These are phyloP conservation scores for Trifolium fragiferum DNA, from an alignment of 306 rosid species.

Conservation along the genomic window DNA sequence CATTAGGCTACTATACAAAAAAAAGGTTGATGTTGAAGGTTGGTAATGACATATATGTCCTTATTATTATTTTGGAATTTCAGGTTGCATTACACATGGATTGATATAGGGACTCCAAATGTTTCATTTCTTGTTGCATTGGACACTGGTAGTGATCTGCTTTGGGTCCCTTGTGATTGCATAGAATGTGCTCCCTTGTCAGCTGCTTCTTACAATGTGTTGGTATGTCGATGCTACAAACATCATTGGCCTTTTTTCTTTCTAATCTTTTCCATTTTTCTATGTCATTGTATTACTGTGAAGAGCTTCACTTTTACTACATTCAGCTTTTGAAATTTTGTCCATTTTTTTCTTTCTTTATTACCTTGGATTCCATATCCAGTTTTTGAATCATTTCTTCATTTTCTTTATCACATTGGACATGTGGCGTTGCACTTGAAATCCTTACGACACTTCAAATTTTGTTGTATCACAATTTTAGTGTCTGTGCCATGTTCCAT, in stretches of 20 bases:
- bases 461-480: too few relatives aligned
- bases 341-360: slow-evolving; percentile 14
- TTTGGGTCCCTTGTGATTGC: slow-evolving; percentile 96
- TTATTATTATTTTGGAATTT: slow-evolving; percentile 27
- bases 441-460: too few relatives aligned
- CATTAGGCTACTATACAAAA: too few relatives aligned
- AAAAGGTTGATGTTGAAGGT: neutral
- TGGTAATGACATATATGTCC: slow-evolving; percentile 10
- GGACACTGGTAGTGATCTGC: slow-evolving; percentile 86
- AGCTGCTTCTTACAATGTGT: slow-evolving; percentile 56
- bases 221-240: slow-evolving; percentile 59
- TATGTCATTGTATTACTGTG: slow-evolving; percentile 3
- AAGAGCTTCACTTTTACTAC: slow-evolving; percentile 7
- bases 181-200: slow-evolving; percentile 84
- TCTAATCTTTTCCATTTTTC: slow-evolving; percentile 11
- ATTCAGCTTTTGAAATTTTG: slow-evolving; percentile 5
- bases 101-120: slow-evolving; percentile 86
- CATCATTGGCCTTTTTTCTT: slow-evolving; percentile 3
- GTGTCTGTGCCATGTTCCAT: too few relatives aligned
- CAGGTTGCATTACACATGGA: slow-evolving; percentile 94
- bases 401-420: too few relatives aligned
- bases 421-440: neutral
- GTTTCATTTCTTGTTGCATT: slow-evolving; percentile 91
- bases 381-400: neutral
- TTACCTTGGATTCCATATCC: slow-evolving; percentile 5